Base-by-base conservation (phyloP, 768 basidiomycete species). In the Tulasnella sp. region DNA sequence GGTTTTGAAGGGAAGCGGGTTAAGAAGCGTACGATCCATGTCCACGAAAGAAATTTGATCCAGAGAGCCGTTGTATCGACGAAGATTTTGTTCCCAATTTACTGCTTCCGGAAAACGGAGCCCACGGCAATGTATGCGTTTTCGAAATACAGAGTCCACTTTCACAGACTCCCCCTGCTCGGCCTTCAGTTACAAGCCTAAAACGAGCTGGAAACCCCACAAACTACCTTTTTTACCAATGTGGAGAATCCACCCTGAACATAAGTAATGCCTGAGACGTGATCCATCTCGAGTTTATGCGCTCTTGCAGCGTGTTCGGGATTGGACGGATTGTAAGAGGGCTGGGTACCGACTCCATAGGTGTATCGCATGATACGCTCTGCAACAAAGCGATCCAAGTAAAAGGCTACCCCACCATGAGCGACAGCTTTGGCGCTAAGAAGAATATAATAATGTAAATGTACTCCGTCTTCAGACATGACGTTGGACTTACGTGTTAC, bases 361-460 rank as follows among this genome's bases (percentile, higher is more conserved):
- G 94, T 91, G 84, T 84, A 94, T 84, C 89, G 94, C 44, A 93
- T 93, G 87, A 94, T 91, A 64, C 94, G 90, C 34, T 94, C 93
- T 6, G 93, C 92, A 78, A 95, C 94, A 83, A 94, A 92, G 81
- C 94, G 94, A 83, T 94, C 94, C 82, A 92, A 93, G 85, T 94
- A 94, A 85, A 95, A 95, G 37, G 93, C 93, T 81, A 95, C 90
- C 0, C 93, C 93, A 34, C 94, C 94, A 82, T 95, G 93, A 42
- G 94, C 93, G 9, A 94, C 93, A 6, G 94, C 94, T 85, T 95
- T 95, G 24, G 94, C 94, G 20, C 93, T 94, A 82, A 9, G n/a
- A 83, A 40, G 20, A 34, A 31, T 12, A 73, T n/a, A n/a, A n/a
- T n/a, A n/a, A n/a, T n/a, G n/a, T n/a, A n/a, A n/a, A n/a, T n/a